phyloP scores from a whole-genome alignment of 1,284 basidiomycete genomes.

The Cutaneotrichosporon sp. region DNA sequence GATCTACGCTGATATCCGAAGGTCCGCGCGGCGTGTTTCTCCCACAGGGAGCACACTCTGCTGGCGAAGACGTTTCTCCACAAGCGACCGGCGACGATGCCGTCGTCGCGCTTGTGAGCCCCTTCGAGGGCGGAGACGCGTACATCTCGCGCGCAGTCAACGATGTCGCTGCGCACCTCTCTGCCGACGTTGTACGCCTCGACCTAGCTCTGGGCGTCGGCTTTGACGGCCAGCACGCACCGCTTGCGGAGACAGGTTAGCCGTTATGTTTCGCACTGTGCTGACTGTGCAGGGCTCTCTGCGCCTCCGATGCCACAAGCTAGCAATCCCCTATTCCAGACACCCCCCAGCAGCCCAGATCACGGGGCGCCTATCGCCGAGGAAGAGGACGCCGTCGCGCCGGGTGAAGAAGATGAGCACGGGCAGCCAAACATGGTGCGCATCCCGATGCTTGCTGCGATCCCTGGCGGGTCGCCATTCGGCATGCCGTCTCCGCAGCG shows the following conservation, averaged over 20 bases:
- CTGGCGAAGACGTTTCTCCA: background rate
- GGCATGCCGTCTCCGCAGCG: slow-evolving; percentile 9
- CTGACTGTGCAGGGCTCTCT: slow-evolving; percentile 18
- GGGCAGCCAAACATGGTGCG: slow-evolving; percentile 15
- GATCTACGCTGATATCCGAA: background rate
- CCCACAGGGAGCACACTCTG: background rate
- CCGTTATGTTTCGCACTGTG: slow-evolving; percentile 57
- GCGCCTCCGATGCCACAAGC: slow-evolving; percentile 19
- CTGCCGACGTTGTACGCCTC: slow-evolving; percentile 71
- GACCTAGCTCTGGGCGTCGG: slow-evolving; percentile 60
- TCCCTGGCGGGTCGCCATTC: slow-evolving; percentile 2
- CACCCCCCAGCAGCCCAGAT: slow-evolving; percentile 46
- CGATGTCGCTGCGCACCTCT: slow-evolving; percentile 64
- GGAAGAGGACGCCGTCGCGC: slow-evolving; percentile 13
- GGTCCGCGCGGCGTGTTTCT: slow-evolving; percentile 2
- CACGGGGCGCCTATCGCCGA: slow-evolving; percentile 4
- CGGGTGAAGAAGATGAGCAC: slow-evolving; percentile 11
- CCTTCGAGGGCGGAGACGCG: slow-evolving; percentile 75
- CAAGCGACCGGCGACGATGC: slow-evolving; percentile 44
- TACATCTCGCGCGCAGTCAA: slow-evolving; percentile 70
- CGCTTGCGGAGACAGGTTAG: slow-evolving; percentile 62
- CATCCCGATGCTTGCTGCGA: slow-evolving; percentile 10
- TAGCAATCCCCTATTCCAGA: slow-evolving; percentile 55
- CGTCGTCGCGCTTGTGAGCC: slow-evolving; percentile 71
- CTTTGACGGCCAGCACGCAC: slow-evolving; percentile 55